Conservation (phyloP, 1,284 basidiomycete genomes). For the Nidula niveotomentosa region DNA sequence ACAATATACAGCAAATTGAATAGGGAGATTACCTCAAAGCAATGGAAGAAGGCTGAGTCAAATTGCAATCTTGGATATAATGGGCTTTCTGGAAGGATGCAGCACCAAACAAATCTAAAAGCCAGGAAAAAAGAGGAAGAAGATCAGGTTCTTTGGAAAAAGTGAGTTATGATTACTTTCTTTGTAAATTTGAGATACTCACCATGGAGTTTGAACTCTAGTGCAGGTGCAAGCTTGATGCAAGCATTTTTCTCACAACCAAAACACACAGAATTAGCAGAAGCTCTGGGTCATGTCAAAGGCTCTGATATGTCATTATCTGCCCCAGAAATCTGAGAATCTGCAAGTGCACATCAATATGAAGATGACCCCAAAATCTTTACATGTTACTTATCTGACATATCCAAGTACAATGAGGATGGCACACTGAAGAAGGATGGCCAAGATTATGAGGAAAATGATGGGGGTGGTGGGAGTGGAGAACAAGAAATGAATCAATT, state of each 20-base stretch:
- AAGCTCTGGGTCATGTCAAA: neutral
- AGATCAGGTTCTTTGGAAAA: neutral
- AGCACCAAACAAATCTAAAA: constrained; percentile 3
- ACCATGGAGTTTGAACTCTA: neutral
- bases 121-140: constrained; percentile 1
- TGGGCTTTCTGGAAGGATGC: constrained; percentile 9
- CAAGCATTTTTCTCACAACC: neutral
- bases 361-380: neutral
- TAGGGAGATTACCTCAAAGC: neutral
- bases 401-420: constrained; percentile 3
- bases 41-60: constrained; percentile 8
- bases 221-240: constrained; percentile 1
- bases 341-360: neutral
- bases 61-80: constrained; percentile 11
- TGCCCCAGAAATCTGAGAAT: no score
- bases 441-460: no score
- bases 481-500: no score
- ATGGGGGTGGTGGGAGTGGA: no score
- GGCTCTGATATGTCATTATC: neutral
- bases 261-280: neutral
- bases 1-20: neutral
- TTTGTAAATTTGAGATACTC: no score
- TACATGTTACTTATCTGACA: constrained; percentile 9
- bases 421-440: neutral
- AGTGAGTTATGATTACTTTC: constrained; percentile 4